These are phyloP conservation scores for Ogataea glucozyma DNA, from an alignment of 805 yeast species.

Conservation along the genomic window DNA sequence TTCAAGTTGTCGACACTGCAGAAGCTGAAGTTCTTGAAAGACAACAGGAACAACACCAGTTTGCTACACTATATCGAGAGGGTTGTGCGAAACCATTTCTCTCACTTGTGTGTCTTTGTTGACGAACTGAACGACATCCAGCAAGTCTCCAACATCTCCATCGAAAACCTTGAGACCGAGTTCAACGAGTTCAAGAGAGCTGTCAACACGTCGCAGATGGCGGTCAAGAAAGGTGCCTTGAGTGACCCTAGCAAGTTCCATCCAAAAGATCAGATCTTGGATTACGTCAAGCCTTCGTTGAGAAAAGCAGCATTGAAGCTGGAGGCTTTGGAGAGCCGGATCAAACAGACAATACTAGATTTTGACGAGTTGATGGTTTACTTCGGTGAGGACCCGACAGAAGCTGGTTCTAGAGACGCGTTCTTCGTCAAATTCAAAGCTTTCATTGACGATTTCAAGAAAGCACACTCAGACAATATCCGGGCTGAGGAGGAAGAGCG, in stretches of 20 bases:
- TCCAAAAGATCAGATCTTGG: constrained; percentile 62
- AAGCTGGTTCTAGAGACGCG: constrained; percentile 53
- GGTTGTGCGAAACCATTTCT: constrained; percentile 62
- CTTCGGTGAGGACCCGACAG: constrained; percentile 67
- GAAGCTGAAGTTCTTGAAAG: constrained; percentile 70
- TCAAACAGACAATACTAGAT: constrained; percentile 49
- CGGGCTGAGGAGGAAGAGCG: constrained; percentile 68
- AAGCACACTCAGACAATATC: constrained; percentile 64
- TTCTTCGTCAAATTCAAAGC: constrained; percentile 63
- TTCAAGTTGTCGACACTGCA: constrained; percentile 69
- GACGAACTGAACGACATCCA: constrained; percentile 56
- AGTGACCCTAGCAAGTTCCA: constrained; percentile 64
- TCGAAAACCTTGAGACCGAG: constrained; percentile 63
- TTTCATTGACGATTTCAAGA: constrained; percentile 61
- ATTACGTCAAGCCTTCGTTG: constrained; percentile 47
- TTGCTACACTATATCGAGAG: constrained; percentile 76
- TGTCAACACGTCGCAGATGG: constrained; percentile 51
- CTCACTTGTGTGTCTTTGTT: constrained; percentile 60
- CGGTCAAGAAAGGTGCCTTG: constrained; percentile 62
- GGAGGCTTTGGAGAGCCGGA: constrained; percentile 47
- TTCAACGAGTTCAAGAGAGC: constrained; percentile 54
- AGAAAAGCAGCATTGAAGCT: constrained; percentile 45
- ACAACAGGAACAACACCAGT: constrained; percentile 66
- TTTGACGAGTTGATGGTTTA: constrained; percentile 62
- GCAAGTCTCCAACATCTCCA: constrained; percentile 58